Percentiles rank a stretch among this genome's conserved stretches.
phyloP scores from a whole-genome alignment of 2,329 filamentous ascomycete genomes.

The Beauveria sp. region DNA sequence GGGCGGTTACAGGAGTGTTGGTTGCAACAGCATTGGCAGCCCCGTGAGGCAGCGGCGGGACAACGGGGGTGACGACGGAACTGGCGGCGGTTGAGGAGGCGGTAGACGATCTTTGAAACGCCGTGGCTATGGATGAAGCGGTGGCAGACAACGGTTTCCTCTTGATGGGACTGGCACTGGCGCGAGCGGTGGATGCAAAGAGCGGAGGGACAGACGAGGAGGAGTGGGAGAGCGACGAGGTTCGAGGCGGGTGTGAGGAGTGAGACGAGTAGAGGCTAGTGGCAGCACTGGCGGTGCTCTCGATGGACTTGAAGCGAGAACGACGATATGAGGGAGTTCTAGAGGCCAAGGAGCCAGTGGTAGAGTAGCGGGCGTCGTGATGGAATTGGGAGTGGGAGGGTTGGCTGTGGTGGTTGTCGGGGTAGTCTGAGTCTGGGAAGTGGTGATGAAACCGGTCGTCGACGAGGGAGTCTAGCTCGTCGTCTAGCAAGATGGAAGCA shows the following conservation, averaged over 20 bases:
- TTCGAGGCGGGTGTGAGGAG: slow-evolving; percentile 19
- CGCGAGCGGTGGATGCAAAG: slow-evolving; percentile 5
- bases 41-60: slow-evolving; percentile 6
- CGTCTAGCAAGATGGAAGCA: not conserved
- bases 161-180: slow-evolving; percentile 34
- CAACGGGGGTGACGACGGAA: slow-evolving; percentile 7
- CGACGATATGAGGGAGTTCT: not conserved
- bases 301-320: slow-evolving; percentile 5
- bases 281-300: slow-evolving; percentile 13
- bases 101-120: slow-evolving; percentile 21
- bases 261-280: slow-evolving; percentile 16
- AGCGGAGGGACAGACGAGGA: slow-evolving; percentile 10
- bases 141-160: slow-evolving; percentile 54
- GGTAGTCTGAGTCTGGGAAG: slow-evolving; percentile 1
- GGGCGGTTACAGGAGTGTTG: not conserved
- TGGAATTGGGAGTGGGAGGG: not conserved
- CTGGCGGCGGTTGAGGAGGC: slow-evolving; percentile 16
- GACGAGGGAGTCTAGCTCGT: slow-evolving; percentile 5
- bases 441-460: slow-evolving; percentile 1
- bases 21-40: not conserved
- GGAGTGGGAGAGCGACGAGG: slow-evolving; percentile 9
- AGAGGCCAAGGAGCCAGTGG: slow-evolving; percentile 1
- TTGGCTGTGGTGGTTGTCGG: slow-evolving; percentile 8
- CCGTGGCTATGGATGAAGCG: slow-evolving; percentile 42
- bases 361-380: not conserved